Evolutionary conservation across 768 basidiomycete genomes (phyloP), one percentile per base, ranked within the genome.

Genomic region (Boletellus ananiceps): DNA sequence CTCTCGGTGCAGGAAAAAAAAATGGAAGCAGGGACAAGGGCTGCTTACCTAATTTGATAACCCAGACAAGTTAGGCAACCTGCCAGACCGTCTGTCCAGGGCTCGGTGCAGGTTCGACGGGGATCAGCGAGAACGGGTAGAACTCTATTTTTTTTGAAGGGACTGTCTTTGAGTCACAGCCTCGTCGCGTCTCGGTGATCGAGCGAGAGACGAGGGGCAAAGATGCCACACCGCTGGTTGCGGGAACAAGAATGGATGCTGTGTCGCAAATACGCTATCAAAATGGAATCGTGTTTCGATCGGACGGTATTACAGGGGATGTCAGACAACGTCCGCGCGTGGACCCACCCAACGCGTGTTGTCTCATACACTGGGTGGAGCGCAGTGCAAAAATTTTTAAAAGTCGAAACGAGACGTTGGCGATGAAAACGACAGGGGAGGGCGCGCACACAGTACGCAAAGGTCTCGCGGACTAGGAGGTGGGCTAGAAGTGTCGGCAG

Each of bases 21-120:
- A 64, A 69, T 52, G 67, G 57, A 63, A 65, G 67, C 23, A 7
- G 23, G 23, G 23, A 25, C 56, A 47, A 38, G 42, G 47, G 48
- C 16, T 43, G 52, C 38, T 63, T 63, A 61, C 44, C 14, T 63
- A 63, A 65, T 62, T 44, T 37, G 40, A 56, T 55, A 45, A 53
- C 49, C 48, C 27, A 25, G 23, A 25, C 23, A 4, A 40, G 34
- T 34, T 49, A 45, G 42, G 49, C 35, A 18, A 19, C 42, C 47
- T 63, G 36, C 5, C 41, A 41, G 35, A 46, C 40, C 51, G 35
- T 40, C 40, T 46, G 33, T 57, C 49, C 54, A 60, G 57, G 60
- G 57, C 46, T 51, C 34, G 38, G 36, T 46, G 46, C 58, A 60
- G 61, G 61, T 48, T 61, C 54, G 60, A 49, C 61, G 58, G 61